Conservation (phyloP, 495 filamentous ascomycete species). For the Xylaria grammica region DNA sequence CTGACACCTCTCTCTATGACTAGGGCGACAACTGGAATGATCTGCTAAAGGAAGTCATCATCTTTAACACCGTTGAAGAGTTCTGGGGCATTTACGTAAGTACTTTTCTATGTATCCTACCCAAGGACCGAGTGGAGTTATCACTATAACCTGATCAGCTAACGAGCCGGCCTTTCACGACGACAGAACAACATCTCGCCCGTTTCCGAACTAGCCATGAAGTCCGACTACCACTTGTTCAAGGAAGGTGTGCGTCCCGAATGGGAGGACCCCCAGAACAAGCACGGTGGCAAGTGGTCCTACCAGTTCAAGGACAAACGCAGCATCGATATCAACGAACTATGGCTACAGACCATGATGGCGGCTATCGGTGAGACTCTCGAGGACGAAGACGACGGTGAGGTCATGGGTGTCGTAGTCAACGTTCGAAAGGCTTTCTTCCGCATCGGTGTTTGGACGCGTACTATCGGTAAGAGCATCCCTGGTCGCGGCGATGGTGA, state of each 20-base stretch:
- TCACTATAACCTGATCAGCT: background rate
- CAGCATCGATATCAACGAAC: constrained; percentile 84
- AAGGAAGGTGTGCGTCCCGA: constrained; percentile 95
- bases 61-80: constrained; percentile 97
- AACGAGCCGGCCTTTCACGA: constrained; percentile 17
- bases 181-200: constrained; percentile 95
- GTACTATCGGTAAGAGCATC: constrained; percentile 82
- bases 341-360: constrained; percentile 97
- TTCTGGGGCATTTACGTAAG: constrained; percentile 99
- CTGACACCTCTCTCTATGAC: constrained; percentile 22
- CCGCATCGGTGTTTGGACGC: constrained; percentile 91
- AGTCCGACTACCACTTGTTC: constrained; percentile 99
- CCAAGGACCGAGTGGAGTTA: background rate
- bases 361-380: constrained; percentile 97
- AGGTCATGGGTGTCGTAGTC: constrained; percentile 99
- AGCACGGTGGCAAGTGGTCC: constrained; percentile 98
- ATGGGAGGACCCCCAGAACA: constrained; percentile 98
- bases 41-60: constrained; percentile 95
- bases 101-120: constrained; percentile 18
- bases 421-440: constrained; percentile 98
- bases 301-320: constrained; percentile 97
- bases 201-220: constrained; percentile 91
- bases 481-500: constrained; percentile 75
- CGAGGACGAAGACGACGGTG: constrained; percentile 89
- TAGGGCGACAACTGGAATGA: constrained; percentile 99